These are phyloP conservation scores for Boletus eberwhitei DNA, from an alignment of 768 basidiomycete species.

Conservation along the genomic window DNA sequence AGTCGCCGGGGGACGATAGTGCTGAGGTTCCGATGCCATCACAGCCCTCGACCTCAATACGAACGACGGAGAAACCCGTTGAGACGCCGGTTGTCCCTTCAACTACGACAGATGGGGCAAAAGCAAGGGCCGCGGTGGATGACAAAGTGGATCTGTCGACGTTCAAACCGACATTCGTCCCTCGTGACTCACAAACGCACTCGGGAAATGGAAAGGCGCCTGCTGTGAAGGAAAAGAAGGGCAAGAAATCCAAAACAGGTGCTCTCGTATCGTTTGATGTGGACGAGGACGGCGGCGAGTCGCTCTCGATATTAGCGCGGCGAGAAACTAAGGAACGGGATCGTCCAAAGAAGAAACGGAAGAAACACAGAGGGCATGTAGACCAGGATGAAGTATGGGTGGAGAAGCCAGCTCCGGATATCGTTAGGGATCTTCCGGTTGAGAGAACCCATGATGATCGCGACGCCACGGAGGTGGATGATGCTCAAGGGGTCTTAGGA, in stretches of 20 bases:
- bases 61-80: background rate
- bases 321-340: constrained; percentile 36
- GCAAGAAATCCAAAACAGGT: constrained; percentile 43
- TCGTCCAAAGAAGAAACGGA: constrained; percentile 42
- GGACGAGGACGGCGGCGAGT: constrained; percentile 57
- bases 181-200: constrained; percentile 39
- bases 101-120: background rate
- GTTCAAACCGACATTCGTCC: constrained; percentile 88
- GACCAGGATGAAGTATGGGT: constrained; percentile 66
- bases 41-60: constrained; percentile 13
- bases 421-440: constrained; percentile 37
- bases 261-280: constrained; percentile 74
- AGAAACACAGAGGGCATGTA: constrained; percentile 32
- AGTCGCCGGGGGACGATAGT: constrained; percentile 12
- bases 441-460: constrained; percentile 13
- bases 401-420: constrained; percentile 56
- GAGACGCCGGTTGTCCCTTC: background rate
- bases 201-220: constrained; percentile 42
- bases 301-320: constrained; percentile 26
- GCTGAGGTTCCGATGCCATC: background rate
- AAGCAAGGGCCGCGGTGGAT: constrained; percentile 1
- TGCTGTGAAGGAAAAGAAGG: constrained; percentile 45
- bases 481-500: constrained; percentile 22
- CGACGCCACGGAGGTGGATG: constrained; percentile 7
- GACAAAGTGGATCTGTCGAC: constrained; percentile 54